Evolutionary conservation across 1,139 yeast genomes (phyloP).

Genomic region (Pneumocystis murina): DNA sequence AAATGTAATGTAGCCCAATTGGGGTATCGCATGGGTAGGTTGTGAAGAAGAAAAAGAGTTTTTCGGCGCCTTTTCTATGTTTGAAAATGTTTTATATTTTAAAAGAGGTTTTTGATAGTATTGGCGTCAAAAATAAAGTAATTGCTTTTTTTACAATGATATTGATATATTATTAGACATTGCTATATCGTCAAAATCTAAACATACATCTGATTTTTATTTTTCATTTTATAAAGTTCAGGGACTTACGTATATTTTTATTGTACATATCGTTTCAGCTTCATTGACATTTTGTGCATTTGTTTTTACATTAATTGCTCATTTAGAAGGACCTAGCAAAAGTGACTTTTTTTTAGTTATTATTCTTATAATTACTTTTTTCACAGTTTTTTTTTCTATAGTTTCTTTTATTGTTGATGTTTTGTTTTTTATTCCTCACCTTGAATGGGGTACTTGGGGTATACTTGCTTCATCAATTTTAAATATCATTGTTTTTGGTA

Average conservation of each 20-base stretch:
- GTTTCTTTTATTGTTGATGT: conserved; percentile 42
- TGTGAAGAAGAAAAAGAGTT: background rate
- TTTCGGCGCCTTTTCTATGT: background rate
- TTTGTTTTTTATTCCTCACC: conserved; percentile 36
- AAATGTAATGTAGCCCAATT: conserved; percentile 37
- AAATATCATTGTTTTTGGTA: conserved; percentile 25
- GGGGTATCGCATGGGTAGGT: conserved; percentile 31
- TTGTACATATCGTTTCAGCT: conserved; percentile 70
- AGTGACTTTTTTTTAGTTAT: conserved; percentile 8
- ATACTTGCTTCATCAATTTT: conserved; percentile 33
- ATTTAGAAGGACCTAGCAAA: background rate
- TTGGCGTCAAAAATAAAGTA: no score
- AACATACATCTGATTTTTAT: conserved; percentile 29
- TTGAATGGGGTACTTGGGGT: conserved; percentile 44
- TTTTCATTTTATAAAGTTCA: conserved; percentile 38
- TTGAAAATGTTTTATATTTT: no score
- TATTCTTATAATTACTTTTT: conserved; percentile 30
- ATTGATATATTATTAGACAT: conserved; percentile 6
- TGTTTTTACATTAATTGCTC: conserved; percentile 20
- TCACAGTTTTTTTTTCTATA: conserved; percentile 35
- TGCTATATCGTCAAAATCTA: conserved; percentile 20
- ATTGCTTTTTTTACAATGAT: background rate
- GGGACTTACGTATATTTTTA: conserved; percentile 52
- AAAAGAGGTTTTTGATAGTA: no score
- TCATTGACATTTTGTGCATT: conserved; percentile 51